Evolutionary conservation across 2,329 filamentous ascomycete species (phyloP), one percentile per base, ranked within the genome.

Genomic region (Dothiorella sarmentorum): DNA sequence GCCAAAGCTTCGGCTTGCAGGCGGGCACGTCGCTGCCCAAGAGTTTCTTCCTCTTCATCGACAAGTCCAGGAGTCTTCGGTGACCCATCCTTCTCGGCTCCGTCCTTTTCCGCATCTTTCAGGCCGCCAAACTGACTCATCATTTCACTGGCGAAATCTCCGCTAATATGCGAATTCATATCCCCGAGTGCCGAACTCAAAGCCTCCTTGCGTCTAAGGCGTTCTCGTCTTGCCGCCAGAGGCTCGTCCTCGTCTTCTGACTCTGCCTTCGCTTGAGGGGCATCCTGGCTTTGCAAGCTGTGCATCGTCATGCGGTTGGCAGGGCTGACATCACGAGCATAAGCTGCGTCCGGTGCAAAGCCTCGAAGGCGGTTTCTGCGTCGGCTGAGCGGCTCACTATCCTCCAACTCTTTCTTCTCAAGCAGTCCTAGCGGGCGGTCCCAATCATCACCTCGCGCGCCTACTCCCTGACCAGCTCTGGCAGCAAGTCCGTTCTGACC

Each of bases 321-420:
- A 13, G 67, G 65, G 29, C 65, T 66, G 10, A 62, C 35, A 26
- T 63, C 65, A 43, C 63, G 45, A 11, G 38, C 3, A 24, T 42
- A 40, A 13, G 57, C 24, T 69, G 56, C 29, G 6, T 75, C 70
- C 0, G 75, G 73, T 42, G 79, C 76, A 15, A 82, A 79, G 35
- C 89, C 90, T 42, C 87, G 82, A 6, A 97, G 79, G 58, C 92
- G 82, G 38, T 87, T 88, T 47, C 90, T 85, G 2, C 92, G 86
- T 37, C 82, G 82, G 66, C 88, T 91, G 18, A 97, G 78, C 0
- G 94, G 92, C 70, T 97, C 94, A 58, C 91, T 94, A 67, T 99
- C 94, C 70, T 99, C 94, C 63, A 94, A 76, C 60, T 95, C 88
- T 45, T 90, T 85, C 66, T 85, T 85, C 69, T 95, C 89, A 78